Base-by-base conservation (phyloP, 306 rosid genomes). In the Vigna trinervia region DNA sequence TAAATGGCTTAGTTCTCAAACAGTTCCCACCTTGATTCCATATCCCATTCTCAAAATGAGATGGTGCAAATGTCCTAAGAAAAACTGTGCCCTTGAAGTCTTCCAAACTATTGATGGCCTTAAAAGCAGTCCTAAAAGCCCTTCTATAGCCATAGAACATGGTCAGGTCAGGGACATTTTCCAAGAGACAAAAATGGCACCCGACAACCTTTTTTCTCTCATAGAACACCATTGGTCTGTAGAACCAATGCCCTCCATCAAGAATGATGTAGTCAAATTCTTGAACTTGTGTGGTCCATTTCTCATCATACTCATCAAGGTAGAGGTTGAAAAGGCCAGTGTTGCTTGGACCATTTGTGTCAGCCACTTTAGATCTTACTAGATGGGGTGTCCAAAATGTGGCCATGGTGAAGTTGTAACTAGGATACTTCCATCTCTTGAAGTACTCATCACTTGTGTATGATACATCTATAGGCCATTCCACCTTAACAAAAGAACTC, bases 1-100 rank as follows among this genome's bases (percentile, higher is more conserved):
- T 84, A 71, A 87, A 89, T 58, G 99, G 99, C 80, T 32, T 84
- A 1, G 71, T 91, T 51, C 97, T 89, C 75, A 85, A 53, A 83
- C 99, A 95, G 10, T 89, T 75, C 41, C 99, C 99, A 13, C 99
- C 99, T 53, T 82, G 1, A 52, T 92, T 88, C 99, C 99, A 95
- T 19, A 73, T 0, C 64, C 99, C 99, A 79, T 83, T 83, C 71
- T 95, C 99, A 74, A 92, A 95, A 82, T 95, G 99, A 1, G 93
- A 78, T 0, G 99, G 99, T 36, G 97, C 83, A 69, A 83, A 92
- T 26, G 97, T 92, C 70, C 93, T 85, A 0, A 95, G 78, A 30
- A 86, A 81, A 0, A 87, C 78, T 19, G 84, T 60, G 5, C 99
- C 99, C 82, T 87, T 89, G 45, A 56, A 95, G 6, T 84, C 88